phyloP scores from a whole-genome alignment of 192 early-diverging fungal genomes.

The Backusella sp. region DNA sequence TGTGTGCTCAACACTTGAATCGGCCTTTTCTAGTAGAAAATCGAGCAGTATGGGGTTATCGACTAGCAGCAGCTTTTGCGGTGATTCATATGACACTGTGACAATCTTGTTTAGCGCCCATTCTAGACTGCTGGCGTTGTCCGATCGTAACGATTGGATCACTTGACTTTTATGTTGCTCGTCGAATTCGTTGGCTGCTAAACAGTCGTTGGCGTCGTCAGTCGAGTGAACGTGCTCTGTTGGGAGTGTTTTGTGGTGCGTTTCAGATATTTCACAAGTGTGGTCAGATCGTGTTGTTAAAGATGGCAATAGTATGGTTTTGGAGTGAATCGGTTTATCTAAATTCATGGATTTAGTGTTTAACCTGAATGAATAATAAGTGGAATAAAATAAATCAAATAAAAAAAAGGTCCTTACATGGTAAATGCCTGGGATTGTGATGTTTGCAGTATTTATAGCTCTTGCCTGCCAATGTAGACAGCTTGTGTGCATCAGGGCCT shows the following conservation, averaged over 20 bases:
- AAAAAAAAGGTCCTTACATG: background rate
- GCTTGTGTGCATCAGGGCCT: slow-evolving; percentile 32
- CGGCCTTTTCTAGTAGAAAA: slow-evolving; percentile 56
- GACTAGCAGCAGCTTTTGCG: slow-evolving; percentile 62
- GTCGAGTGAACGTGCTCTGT: slow-evolving; percentile 16
- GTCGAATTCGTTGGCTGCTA: slow-evolving; percentile 12
- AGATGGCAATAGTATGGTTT: background rate
- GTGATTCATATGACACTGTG: slow-evolving; percentile 59
- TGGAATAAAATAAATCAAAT: background rate
- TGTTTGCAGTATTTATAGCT: slow-evolving; percentile 24
- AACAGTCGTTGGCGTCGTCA: background rate
- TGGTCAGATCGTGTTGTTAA: slow-evolving; percentile 4
- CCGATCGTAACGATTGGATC: slow-evolving; percentile 68
- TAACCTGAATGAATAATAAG: background rate
- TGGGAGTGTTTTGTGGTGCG: slow-evolving; percentile 17
- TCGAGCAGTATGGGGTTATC: slow-evolving; percentile 64
- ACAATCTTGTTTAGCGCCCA: slow-evolving; percentile 80
- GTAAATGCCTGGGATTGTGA: background rate
- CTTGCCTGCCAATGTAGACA: slow-evolving; percentile 30
- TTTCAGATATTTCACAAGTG: slow-evolving; percentile 26
- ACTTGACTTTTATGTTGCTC: slow-evolving; percentile 56
- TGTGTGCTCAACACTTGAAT: slow-evolving; percentile 48
- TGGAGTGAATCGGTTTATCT: slow-evolving; percentile 1
- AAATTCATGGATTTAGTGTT: no score
- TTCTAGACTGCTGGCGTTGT: slow-evolving; percentile 73